A percentile compares a stretch with the other conserved stretches of the same genome.
phyloP scores from a whole-genome alignment of 805 yeast species.

The Kockiozyma suomiensis region DNA sequence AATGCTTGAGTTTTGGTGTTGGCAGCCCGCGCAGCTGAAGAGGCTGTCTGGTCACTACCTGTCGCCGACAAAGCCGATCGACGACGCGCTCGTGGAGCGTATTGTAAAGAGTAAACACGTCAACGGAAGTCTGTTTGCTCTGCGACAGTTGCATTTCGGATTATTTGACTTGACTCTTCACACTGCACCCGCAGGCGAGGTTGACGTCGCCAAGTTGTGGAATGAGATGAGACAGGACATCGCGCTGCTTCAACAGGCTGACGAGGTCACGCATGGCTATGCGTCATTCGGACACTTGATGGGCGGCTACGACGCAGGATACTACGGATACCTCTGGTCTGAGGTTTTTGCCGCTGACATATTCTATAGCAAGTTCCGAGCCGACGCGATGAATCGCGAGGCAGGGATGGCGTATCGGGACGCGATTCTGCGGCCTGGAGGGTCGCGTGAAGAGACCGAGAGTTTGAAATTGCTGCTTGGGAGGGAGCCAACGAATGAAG shows the following conservation, averaged over 20 bases:
- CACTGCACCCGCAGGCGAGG: conserved; percentile 48
- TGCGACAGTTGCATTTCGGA: conserved; percentile 80
- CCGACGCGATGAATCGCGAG: conserved; percentile 63
- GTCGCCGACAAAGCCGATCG: conserved; percentile 57
- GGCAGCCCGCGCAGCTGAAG: conserved; percentile 66
- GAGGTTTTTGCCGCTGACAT: conserved; percentile 85
- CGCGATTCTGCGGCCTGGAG: conserved; percentile 69
- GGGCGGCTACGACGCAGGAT: conserved; percentile 85
- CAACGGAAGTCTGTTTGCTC: conserved; percentile 68
- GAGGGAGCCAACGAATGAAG: conserved; percentile 71
- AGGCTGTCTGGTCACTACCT: conserved; percentile 65
- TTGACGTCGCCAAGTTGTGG: conserved; percentile 64
- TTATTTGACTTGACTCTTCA: conserved; percentile 71
- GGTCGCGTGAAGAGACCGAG: conserved; percentile 68
- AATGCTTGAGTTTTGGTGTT: conserved; percentile 85
- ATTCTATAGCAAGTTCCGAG: conserved; percentile 67
- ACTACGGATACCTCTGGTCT: conserved; percentile 86
- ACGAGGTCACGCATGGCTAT: conserved; percentile 60
- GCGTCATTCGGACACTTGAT: conserved; percentile 76
- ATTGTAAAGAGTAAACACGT: conserved; percentile 70
- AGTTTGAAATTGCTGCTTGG: conserved; percentile 68
- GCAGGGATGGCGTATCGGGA: conserved; percentile 72
- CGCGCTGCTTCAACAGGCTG: conserved; percentile 50
- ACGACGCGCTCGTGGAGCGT: conserved; percentile 59
- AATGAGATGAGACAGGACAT: conserved; percentile 65